These are phyloP conservation scores for Aspergillus funiculosus DNA, from an alignment of 495 filamentous ascomycete genomes.

Conservation along the genomic window DNA sequence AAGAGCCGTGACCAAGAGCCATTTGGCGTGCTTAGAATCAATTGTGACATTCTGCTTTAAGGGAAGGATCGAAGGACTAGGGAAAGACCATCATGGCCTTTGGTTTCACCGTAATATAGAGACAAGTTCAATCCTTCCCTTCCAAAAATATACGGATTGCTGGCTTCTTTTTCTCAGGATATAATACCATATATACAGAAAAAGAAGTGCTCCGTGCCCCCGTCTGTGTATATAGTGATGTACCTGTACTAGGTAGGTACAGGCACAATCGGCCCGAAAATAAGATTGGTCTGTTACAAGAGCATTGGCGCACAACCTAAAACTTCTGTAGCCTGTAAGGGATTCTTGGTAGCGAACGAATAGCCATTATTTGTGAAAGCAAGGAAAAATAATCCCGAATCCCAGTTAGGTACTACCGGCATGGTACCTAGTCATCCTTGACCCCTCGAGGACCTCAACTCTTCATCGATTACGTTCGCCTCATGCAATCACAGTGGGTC, in stretches of 20 bases:
- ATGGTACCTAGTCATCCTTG: too few species aligned
- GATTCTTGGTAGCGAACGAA: slow-evolving; percentile 8
- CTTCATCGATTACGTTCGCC: too few species aligned
- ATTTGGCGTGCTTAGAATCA: too few species aligned
- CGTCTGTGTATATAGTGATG: too few species aligned
- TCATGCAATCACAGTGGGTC: too few species aligned
- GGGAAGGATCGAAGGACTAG: not conserved
- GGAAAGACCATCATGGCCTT: too few species aligned
- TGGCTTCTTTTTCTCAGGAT: too few species aligned
- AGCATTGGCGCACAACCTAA: slow-evolving; percentile 12
- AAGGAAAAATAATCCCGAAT: too few species aligned
- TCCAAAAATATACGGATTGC: not conserved
- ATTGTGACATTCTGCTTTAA: not conserved
- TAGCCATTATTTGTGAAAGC: slow-evolving; percentile 5
- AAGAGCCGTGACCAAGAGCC: not conserved
- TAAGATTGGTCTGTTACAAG: slow-evolving; percentile 11
- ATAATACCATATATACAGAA: too few species aligned
- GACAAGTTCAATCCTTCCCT: not conserved
- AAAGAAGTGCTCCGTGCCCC: not conserved
- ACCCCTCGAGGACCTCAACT: too few species aligned
- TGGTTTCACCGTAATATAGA: not conserved
- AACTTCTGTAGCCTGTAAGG: slow-evolving; percentile 6
- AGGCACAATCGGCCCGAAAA: slow-evolving; percentile 20
- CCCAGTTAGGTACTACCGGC: too few species aligned
- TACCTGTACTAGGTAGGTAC: not conserved